A percentile compares a stretch with the other conserved stretches of the same genome.
These are phyloP conservation scores for Penicillium waksmanii DNA, from an alignment of 495 filamentous ascomycete species.

Conservation along the genomic window DNA sequence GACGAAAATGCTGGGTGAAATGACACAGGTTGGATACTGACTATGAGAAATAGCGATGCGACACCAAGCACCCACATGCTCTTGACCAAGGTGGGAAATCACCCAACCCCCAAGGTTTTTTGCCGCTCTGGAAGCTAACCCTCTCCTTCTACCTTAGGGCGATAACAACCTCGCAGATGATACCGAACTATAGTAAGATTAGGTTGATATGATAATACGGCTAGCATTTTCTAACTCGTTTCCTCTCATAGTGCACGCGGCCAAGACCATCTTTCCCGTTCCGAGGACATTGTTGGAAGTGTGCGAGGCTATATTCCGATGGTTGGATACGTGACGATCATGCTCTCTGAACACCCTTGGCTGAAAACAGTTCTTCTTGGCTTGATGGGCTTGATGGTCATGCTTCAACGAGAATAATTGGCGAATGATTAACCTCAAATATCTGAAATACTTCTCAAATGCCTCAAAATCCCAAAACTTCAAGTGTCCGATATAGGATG, in stretches of 20 bases:
- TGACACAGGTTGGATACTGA: constrained; percentile 12
- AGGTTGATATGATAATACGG: background rate
- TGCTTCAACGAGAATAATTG: constrained; percentile 81
- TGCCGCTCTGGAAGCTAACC: background rate
- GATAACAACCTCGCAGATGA: constrained; percentile 97
- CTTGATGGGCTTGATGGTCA: constrained; percentile 92
- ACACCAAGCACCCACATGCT: constrained; percentile 49
- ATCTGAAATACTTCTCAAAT: background rate
- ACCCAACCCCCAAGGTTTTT: background rate
- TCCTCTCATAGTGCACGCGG: constrained; percentile 63
- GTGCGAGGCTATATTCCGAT: constrained; percentile 93
- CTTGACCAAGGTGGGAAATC: constrained; percentile 70
- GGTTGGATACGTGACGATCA: constrained; percentile 96
- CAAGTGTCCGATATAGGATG: background rate
- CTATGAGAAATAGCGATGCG: constrained; percentile 25
- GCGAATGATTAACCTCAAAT: constrained; percentile 1
- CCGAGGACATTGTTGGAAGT: constrained; percentile 88
- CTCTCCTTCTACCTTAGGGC: constrained; percentile 44
- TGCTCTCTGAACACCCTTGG: constrained; percentile 97
- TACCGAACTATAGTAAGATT: constrained; percentile 65
- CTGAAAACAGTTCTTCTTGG: constrained; percentile 92
- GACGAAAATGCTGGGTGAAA: background rate
- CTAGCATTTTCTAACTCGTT: background rate
- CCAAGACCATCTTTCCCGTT: constrained; percentile 82
- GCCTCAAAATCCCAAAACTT: background rate